Evolutionary conservation across 2,329 filamentous ascomycete genomes (phyloP).

Genomic region (Pestalotiopsis sp.): DNA sequence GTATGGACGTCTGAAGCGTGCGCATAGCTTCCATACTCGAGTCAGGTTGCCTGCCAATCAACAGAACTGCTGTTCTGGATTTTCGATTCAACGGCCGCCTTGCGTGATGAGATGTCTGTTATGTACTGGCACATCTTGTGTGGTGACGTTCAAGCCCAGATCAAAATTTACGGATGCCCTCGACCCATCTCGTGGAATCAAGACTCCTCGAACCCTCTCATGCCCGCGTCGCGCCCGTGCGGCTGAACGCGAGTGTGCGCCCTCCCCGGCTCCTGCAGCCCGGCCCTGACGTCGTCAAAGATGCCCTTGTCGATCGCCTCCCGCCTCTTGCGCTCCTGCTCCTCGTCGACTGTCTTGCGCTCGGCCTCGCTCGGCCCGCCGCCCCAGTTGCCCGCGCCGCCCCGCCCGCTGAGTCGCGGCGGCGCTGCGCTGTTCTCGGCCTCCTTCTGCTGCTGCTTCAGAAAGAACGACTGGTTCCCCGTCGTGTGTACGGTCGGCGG

Average conservation of each 20-base stretch:
- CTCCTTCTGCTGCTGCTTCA: neutral
- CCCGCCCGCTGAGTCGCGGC: slow-evolving; percentile 39
- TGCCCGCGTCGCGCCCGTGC: neutral
- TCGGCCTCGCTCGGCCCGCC: slow-evolving; percentile 1
- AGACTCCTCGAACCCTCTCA: slow-evolving; percentile 1
- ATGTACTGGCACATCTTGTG: too few species aligned
- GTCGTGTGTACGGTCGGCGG: slow-evolving; percentile 3
- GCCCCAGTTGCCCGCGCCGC: slow-evolving; percentile 59
- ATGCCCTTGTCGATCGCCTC: slow-evolving; percentile 29
- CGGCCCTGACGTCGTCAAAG: slow-evolving; percentile 25
- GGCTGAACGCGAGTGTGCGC: slow-evolving; percentile 16
- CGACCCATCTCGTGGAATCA: neutral
- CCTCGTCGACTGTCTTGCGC: slow-evolving; percentile 17
- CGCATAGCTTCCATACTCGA: too few species aligned
- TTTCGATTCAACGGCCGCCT: too few species aligned
- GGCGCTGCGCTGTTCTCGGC: neutral
- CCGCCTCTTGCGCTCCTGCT: slow-evolving; percentile 25
- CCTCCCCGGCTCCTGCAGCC: slow-evolving; percentile 25
- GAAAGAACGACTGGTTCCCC: neutral
- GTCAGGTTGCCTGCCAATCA: too few species aligned
- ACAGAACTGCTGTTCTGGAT: too few species aligned
- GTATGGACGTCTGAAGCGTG: too few species aligned
- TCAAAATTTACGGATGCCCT: too few species aligned
- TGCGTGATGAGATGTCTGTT: too few species aligned
- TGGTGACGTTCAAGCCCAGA: too few species aligned